Evolutionary conservation across 2,329 filamentous ascomycete species (phyloP).

Genomic region (Alternaria arborescens): DNA sequence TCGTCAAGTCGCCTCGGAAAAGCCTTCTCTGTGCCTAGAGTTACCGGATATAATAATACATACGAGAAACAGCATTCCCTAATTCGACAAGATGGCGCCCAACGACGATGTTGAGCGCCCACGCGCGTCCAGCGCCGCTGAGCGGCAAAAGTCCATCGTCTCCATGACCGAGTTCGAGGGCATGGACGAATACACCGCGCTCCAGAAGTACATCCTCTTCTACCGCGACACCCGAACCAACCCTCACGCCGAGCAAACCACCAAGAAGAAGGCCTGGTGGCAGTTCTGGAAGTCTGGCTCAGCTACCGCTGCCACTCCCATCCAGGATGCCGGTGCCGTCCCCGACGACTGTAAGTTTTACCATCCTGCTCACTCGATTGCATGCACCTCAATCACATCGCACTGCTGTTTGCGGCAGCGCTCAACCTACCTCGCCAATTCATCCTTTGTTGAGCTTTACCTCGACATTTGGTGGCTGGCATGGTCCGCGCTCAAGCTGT

Average conservation of each 20-base stretch:
- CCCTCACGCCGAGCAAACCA: slow-evolving; percentile 54
- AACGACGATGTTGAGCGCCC: slow-evolving; percentile 49
- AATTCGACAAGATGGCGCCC: slow-evolving; percentile 33
- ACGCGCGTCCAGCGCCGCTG: slow-evolving; percentile 39
- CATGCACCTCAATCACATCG: neutral
- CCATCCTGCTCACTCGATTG: neutral
- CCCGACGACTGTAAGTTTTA: slow-evolving; percentile 63
- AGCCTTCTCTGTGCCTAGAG: slow-evolving; percentile 41
- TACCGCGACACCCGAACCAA: slow-evolving; percentile 67
- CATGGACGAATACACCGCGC: slow-evolving; percentile 70
- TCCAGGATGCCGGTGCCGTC: slow-evolving; percentile 53
- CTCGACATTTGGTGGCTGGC: slow-evolving; percentile 21
- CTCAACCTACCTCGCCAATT: neutral
- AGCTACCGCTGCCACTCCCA: slow-evolving; percentile 36
- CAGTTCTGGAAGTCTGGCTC: slow-evolving; percentile 62
- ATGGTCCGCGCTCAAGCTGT: slow-evolving; percentile 29
- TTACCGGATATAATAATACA: slow-evolving; percentile 26
- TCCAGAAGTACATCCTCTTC: slow-evolving; percentile 73
- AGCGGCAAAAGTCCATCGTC: slow-evolving; percentile 48
- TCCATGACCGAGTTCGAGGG: slow-evolving; percentile 53
- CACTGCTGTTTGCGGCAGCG: neutral
- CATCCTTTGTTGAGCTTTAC: slow-evolving; percentile 19
- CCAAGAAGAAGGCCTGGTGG: slow-evolving; percentile 65
- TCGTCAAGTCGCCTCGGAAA: slow-evolving; percentile 32
- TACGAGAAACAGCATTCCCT: slow-evolving; percentile 31